Conservation (phyloP, 129 eudicot species). For the Artemisia annua region DNA sequence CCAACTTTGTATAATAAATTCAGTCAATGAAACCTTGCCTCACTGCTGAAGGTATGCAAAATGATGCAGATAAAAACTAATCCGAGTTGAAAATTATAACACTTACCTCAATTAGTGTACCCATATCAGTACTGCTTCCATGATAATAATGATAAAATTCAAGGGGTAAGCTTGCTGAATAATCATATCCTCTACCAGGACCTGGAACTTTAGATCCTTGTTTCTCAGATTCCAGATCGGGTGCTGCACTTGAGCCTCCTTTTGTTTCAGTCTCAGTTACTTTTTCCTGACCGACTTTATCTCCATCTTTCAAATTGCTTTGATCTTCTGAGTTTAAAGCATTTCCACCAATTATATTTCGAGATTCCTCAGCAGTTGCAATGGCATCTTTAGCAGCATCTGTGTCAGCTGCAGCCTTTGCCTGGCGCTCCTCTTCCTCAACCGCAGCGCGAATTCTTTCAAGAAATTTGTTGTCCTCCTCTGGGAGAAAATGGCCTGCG, state of each 20-base stretch:
- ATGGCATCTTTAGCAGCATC: slow-evolving; percentile 91
- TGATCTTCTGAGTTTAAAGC: slow-evolving; percentile 36
- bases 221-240: slow-evolving; percentile 37
- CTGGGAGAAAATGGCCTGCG: slow-evolving; percentile 95
- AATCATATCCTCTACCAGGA: slow-evolving; percentile 49
- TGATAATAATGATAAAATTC: slow-evolving; percentile 97
- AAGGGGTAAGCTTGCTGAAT: slow-evolving; percentile 75
- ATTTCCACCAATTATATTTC: slow-evolving; percentile 42
- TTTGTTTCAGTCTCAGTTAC: slow-evolving; percentile 29
- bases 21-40: neutral
- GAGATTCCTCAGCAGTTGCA: slow-evolving; percentile 78
- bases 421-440: slow-evolving; percentile 96
- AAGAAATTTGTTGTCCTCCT: slow-evolving; percentile 92
- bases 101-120: slow-evolving; percentile 88
- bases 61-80: neutral
- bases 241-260: slow-evolving; percentile 18
- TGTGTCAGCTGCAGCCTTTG: slow-evolving; percentile 83
- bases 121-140: slow-evolving; percentile 93
- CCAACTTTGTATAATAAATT: neutral
- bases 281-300: slow-evolving; percentile 32
- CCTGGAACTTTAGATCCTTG: slow-evolving; percentile 32
- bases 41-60: neutral
- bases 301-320: slow-evolving; percentile 28
- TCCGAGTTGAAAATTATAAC: neutral
- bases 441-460: slow-evolving; percentile 93